phyloP scores from a whole-genome alignment of 768 basidiomycete genomes.

The Sarcomyxa edulis region DNA sequence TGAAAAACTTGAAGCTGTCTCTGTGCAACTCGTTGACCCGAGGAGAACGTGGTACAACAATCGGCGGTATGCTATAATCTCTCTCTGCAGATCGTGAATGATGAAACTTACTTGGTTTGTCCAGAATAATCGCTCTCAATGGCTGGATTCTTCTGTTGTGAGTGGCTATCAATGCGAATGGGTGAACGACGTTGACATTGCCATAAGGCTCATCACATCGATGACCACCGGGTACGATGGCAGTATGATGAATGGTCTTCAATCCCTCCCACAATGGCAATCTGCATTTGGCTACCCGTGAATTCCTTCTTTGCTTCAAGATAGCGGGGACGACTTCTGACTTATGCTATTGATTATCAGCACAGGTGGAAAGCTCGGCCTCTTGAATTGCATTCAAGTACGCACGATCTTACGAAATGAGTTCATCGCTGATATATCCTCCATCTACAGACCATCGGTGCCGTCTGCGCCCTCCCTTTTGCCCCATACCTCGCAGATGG shows the following conservation, averaged over 20 bases:
- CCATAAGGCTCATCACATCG: slow-evolving; percentile 31
- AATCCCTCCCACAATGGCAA: slow-evolving; percentile 4
- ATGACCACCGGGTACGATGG: slow-evolving; percentile 33
- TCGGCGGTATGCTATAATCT: slow-evolving; percentile 9
- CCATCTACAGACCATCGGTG: not conserved
- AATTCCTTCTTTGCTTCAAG: too few relatives aligned
- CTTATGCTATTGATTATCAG: too few relatives aligned
- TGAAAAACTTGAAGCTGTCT: slow-evolving; percentile 6
- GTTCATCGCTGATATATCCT: not conserved
- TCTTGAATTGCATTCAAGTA: slow-evolving; percentile 4
- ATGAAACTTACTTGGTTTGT: not conserved
- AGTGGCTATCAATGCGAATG: too few relatives aligned
- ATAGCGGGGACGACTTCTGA: too few relatives aligned
- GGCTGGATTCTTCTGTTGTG: too few relatives aligned
- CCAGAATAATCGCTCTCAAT: not conserved
- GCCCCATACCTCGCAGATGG: slow-evolving; percentile 2
- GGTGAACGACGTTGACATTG: too few relatives aligned
- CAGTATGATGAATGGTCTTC: slow-evolving; percentile 6
- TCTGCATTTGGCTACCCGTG: not conserved
- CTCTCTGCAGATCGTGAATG: too few relatives aligned
- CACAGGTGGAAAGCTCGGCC: slow-evolving; percentile 3
- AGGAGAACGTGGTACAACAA: slow-evolving; percentile 12
- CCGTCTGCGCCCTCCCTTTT: not conserved
- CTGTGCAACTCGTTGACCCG: slow-evolving; percentile 9
- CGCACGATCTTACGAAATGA: too few relatives aligned